phyloP scores from a whole-genome alignment of 1,139 yeast species.

The Suhomyces bribrorum region DNA sequence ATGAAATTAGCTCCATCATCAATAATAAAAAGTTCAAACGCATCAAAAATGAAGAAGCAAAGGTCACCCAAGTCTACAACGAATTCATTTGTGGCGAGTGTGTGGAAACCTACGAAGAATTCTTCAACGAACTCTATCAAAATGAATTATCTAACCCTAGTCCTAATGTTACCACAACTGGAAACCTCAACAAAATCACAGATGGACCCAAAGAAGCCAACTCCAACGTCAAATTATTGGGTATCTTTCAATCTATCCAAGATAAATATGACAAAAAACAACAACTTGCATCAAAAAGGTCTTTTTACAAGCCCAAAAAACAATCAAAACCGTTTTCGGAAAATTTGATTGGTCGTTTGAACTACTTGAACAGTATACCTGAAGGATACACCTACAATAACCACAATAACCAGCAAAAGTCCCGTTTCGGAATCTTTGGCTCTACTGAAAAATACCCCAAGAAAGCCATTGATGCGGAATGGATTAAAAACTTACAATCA shows the following conservation, averaged over 20 bases:
- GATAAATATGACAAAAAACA: constrained; percentile 18
- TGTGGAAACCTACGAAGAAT: constrained; percentile 56
- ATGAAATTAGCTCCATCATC: constrained; percentile 57
- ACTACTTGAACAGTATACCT: constrained; percentile 24
- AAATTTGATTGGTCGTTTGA: constrained; percentile 27
- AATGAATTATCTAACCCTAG: constrained; percentile 11
- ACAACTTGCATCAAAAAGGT: constrained; percentile 12
- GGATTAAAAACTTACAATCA: constrained; percentile 31
- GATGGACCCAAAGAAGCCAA: background rate
- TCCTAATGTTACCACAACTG: background rate
- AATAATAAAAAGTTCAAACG: constrained; percentile 21
- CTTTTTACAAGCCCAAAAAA: constrained; percentile 15
- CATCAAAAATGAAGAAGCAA: constrained; percentile 5
- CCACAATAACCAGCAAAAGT: constrained; percentile 2
- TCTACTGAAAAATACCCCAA: constrained; percentile 11
- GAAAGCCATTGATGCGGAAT: constrained; percentile 21
- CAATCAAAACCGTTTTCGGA: constrained; percentile 24
- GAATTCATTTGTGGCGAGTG: constrained; percentile 70
- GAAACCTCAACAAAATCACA: background rate
- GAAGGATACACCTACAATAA: constrained; percentile 14
- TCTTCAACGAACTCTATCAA: constrained; percentile 38
- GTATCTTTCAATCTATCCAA: constrained; percentile 28
- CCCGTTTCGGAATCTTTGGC: constrained; percentile 11
- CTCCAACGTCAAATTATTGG: constrained; percentile 19
- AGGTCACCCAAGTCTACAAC: constrained; percentile 25